Evolutionary conservation across 148 eudicot genomes (phyloP).

Genomic region (Nyssa sinensis): DNA sequence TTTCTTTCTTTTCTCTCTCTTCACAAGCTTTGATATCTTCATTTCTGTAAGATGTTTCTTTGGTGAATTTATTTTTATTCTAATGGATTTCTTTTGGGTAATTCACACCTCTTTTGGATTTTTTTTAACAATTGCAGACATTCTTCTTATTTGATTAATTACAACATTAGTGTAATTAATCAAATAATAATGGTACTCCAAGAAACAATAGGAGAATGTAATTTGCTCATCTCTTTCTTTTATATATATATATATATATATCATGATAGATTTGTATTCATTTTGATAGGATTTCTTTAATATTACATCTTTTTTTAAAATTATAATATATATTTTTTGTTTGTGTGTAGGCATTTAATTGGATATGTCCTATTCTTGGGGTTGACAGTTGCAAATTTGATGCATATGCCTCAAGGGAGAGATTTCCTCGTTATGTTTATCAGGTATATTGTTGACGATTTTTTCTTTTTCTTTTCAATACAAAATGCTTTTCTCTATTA

Average conservation of each 20-base stretch:
- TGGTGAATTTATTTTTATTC: too few relatives aligned
- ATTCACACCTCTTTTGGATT: too few relatives aligned
- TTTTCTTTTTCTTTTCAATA: not conserved
- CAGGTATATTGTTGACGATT: slow-evolving; percentile 46
- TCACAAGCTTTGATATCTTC: not conserved
- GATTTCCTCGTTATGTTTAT: slow-evolving; percentile 61
- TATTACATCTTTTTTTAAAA: too few relatives aligned
- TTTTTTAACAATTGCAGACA: too few relatives aligned
- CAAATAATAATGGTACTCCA: too few relatives aligned
- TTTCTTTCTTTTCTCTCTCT: not conserved
- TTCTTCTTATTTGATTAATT: too few relatives aligned
- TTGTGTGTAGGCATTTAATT: slow-evolving; percentile 77
- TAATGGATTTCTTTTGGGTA: not conserved
- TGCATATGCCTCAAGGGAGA: slow-evolving; percentile 58
- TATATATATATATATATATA: too few relatives aligned
- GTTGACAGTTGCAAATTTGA: slow-evolving; percentile 56
- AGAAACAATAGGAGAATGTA: too few relatives aligned
- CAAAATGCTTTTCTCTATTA: not conserved
- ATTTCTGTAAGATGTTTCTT: not conserved
- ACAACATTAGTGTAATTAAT: too few relatives aligned
- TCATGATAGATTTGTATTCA: not conserved
- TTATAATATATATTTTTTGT: too few relatives aligned
- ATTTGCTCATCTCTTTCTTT: too few relatives aligned
- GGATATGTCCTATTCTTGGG: slow-evolving; percentile 78
- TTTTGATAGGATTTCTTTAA: not conserved